Evolutionary conservation across 2,329 filamentous ascomycete genomes (phyloP).

Genomic region (Talaromyces sp.): DNA sequence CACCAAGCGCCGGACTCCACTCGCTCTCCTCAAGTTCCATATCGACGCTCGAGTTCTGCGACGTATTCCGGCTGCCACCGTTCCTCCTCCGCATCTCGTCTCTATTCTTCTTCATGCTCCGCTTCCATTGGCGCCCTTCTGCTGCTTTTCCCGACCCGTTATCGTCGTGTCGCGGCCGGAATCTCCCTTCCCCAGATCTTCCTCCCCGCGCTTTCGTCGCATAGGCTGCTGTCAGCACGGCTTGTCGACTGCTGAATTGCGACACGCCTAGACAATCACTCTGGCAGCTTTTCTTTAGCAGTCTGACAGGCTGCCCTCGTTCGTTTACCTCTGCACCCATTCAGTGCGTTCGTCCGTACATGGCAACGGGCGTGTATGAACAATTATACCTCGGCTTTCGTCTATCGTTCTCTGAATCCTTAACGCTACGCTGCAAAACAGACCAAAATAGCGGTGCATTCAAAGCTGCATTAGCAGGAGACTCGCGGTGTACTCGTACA

Average conservation of each 20-base stretch:
- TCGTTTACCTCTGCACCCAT: neutral
- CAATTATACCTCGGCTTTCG: constrained; percentile 1
- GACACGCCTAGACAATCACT: neutral
- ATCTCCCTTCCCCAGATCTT: neutral
- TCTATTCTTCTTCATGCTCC: neutral
- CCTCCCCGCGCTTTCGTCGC: neutral
- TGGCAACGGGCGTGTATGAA: neutral
- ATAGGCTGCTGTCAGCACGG: neutral
- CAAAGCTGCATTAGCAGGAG: neutral
- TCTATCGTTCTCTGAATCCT: neutral
- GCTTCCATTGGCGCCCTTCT: neutral
- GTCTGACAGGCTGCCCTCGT: neutral
- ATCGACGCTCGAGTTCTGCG: neutral
- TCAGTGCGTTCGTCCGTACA: neutral
- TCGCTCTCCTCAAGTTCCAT: neutral
- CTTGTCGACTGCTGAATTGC: neutral
- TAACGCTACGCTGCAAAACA: constrained; percentile 5
- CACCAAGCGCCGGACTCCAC: constrained; percentile 4
- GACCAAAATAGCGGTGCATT: neutral
- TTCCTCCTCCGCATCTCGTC: neutral
- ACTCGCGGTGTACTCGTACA: neutral
- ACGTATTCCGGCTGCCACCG: neutral
- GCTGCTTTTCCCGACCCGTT: neutral
- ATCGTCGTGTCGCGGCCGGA: neutral
- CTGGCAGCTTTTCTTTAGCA: neutral